phyloP scores from a whole-genome alignment of 208 protist species.

The Leishmania martiniquensis region DNA sequence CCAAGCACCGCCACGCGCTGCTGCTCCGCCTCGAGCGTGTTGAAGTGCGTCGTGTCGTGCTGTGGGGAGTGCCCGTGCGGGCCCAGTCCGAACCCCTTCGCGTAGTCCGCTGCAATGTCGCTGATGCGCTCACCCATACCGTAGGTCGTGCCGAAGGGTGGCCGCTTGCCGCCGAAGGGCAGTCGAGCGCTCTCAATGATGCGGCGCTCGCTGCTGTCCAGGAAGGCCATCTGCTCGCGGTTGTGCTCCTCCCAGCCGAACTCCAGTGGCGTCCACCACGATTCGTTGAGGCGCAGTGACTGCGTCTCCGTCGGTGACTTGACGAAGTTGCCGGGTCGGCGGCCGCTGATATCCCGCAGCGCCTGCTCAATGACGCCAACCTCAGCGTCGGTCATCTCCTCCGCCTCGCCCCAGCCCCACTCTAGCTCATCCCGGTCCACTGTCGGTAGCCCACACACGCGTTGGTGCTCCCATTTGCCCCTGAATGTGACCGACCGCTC shows the following conservation, averaged over 20 bases:
- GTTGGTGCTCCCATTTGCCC: slow-evolving; percentile 84
- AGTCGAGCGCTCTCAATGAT: slow-evolving; percentile 66
- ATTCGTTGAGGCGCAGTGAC: slow-evolving; percentile 77
- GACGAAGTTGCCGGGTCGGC: slow-evolving; percentile 86
- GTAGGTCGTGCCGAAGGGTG: slow-evolving; percentile 82
- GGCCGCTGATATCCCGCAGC: slow-evolving; percentile 89
- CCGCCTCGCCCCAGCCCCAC: slow-evolving; percentile 74
- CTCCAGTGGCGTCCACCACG: slow-evolving; percentile 79
- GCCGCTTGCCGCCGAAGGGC: slow-evolving; percentile 78
- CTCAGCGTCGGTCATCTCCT: slow-evolving; percentile 67
- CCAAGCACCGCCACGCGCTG: slow-evolving; percentile 59
- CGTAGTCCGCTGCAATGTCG: slow-evolving; percentile 75
- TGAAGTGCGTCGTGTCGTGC: slow-evolving; percentile 61
- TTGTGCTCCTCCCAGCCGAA: slow-evolving; percentile 90
- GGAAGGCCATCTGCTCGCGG: slow-evolving; percentile 62
- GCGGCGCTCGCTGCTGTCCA: slow-evolving; percentile 68
- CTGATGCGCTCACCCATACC: slow-evolving; percentile 90
- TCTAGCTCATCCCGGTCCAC: slow-evolving; percentile 91
- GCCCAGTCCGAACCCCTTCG: slow-evolving; percentile 86
- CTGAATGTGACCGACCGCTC: slow-evolving; percentile 73
- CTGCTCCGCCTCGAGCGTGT: slow-evolving; percentile 65
- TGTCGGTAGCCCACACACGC: slow-evolving; percentile 74
- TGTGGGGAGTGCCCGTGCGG: slow-evolving; percentile 79
- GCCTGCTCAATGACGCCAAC: slow-evolving; percentile 87
- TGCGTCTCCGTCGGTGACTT: slow-evolving; percentile 73